Conservation (phyloP, 148 eudicot species). For the Agrostemma githago region DNA sequence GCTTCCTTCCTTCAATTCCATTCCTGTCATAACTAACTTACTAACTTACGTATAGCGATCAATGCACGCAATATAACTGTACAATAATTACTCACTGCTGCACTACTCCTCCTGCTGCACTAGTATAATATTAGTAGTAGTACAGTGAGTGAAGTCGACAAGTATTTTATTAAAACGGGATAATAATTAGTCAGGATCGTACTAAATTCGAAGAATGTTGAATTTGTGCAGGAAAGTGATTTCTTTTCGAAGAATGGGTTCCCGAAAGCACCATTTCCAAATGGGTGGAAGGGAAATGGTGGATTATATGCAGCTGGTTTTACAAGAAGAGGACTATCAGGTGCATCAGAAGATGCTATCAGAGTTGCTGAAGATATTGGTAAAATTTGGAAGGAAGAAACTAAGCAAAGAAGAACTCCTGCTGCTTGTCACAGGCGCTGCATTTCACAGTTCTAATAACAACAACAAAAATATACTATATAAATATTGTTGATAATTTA, state of each 20-base stretch:
- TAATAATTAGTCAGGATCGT: background rate
- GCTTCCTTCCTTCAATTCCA: too few relatives aligned
- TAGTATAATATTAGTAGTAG: too few relatives aligned
- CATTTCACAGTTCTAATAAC: constrained; percentile 47
- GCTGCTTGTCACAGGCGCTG: constrained; percentile 54
- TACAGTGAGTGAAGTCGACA: too few relatives aligned
- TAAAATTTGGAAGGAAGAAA: constrained; percentile 67
- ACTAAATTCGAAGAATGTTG: constrained; percentile 5
- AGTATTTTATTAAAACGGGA: too few relatives aligned
- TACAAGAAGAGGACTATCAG: constrained; percentile 75
- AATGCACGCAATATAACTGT: too few relatives aligned
- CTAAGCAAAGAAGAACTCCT: constrained; percentile 47
- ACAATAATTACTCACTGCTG: too few relatives aligned
- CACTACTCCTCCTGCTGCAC: too few relatives aligned
- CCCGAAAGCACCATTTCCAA: constrained; percentile 70
- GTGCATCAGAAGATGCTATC: constrained; percentile 78
- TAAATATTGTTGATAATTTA: background rate
- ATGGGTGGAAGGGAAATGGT: constrained; percentile 81
- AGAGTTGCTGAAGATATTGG: constrained; percentile 74
- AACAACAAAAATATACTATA: background rate
- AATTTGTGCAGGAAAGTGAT: constrained; percentile 54
- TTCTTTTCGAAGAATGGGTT: constrained; percentile 64
- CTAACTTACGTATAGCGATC: background rate
- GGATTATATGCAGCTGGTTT: constrained; percentile 87
- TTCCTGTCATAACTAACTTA: background rate